Percentiles rank a stretch among this genome's conserved stretches.
These are phyloP conservation scores for Ustilaginoidea virens DNA, from an alignment of 2,329 filamentous ascomycete species.

Conservation along the genomic window DNA sequence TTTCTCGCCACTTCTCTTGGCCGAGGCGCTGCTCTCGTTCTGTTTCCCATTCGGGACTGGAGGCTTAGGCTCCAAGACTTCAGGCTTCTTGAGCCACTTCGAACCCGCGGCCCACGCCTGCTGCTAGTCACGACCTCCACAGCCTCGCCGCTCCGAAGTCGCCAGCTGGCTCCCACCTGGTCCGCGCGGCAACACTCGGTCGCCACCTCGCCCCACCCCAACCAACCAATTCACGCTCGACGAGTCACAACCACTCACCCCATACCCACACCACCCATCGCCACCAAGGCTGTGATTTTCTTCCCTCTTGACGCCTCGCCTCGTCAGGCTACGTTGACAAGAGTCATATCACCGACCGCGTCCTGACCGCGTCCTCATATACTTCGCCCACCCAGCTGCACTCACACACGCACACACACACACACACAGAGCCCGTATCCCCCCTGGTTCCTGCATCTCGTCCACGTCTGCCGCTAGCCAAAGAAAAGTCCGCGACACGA, in stretches of 20 bases:
- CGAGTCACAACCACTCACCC: conserved; percentile 5
- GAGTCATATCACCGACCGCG: conserved; percentile 17
- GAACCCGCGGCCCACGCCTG: not conserved
- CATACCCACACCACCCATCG: not conserved
- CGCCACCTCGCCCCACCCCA: conserved; percentile 12
- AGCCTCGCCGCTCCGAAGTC: conserved; percentile 22
- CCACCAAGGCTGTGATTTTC: conserved; percentile 3
- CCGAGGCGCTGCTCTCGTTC: conserved; percentile 2
- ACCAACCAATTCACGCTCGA: conserved; percentile 1
- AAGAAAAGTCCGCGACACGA: too few relatives aligned
- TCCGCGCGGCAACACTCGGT: conserved; percentile 16
- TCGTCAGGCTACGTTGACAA: conserved; percentile 16
- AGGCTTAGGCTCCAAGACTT: conserved; percentile 11
- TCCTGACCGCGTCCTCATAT: too few relatives aligned
- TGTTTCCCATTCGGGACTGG: not conserved
- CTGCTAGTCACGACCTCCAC: too few relatives aligned
- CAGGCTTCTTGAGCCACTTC: conserved; percentile 1
- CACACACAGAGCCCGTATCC: too few relatives aligned
- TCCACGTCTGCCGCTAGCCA: conserved; percentile 4
- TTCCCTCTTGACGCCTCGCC: conserved; percentile 14
- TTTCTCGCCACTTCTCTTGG: conserved; percentile 5
- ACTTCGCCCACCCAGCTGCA: too few relatives aligned
- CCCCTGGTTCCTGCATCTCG: conserved; percentile 15
- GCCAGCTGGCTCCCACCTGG: conserved; percentile 18
- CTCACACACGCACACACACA: too few relatives aligned